phyloP scores from a whole-genome alignment of 2,329 filamentous ascomycete species.

The Pyrenophora graminea region DNA sequence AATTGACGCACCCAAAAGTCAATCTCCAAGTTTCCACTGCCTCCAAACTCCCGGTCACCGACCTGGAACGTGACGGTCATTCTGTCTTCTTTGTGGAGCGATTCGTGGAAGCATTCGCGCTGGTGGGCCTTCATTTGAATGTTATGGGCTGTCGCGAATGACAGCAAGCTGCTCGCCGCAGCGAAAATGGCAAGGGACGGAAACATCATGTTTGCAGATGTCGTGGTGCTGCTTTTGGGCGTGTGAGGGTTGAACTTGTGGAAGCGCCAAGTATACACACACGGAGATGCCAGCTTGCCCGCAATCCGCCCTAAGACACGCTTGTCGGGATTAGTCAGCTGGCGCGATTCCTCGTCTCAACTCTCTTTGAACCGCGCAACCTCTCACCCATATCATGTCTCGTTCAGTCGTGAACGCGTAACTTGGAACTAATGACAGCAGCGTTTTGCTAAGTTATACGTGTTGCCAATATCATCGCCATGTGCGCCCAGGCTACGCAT shows the following conservation, averaged over 20 bases:
- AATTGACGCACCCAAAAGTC: conserved; percentile 83
- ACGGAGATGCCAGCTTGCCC: conserved; percentile 42
- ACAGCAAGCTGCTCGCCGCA: conserved; percentile 61
- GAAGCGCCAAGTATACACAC: conserved; percentile 17
- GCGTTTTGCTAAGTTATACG: too few species aligned
- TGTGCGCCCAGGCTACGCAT: too few species aligned
- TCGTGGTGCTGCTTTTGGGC: conserved; percentile 17
- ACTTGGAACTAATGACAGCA: too few species aligned
- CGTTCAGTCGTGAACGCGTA: too few species aligned
- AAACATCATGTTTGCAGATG: conserved; percentile 40
- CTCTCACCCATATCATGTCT: neutral
- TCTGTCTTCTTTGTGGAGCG: conserved; percentile 87
- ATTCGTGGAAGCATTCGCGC: conserved; percentile 96
- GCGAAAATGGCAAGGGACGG: conserved; percentile 46
- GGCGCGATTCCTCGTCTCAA: neutral
- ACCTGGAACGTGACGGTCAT: conserved; percentile 99
- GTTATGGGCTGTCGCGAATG: conserved; percentile 79
- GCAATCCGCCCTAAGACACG: conserved; percentile 24
- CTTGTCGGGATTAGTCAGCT: conserved; percentile 6
- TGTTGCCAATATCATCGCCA: too few species aligned
- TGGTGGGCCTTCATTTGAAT: conserved; percentile 93
- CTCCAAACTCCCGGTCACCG: conserved; percentile 93
- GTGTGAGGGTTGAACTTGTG: conserved; percentile 10
- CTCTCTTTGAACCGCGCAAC: neutral
- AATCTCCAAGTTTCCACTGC: conserved; percentile 90